phyloP scores from a whole-genome alignment of 306 rosid species.

The Elaeagnus macrophylla region DNA sequence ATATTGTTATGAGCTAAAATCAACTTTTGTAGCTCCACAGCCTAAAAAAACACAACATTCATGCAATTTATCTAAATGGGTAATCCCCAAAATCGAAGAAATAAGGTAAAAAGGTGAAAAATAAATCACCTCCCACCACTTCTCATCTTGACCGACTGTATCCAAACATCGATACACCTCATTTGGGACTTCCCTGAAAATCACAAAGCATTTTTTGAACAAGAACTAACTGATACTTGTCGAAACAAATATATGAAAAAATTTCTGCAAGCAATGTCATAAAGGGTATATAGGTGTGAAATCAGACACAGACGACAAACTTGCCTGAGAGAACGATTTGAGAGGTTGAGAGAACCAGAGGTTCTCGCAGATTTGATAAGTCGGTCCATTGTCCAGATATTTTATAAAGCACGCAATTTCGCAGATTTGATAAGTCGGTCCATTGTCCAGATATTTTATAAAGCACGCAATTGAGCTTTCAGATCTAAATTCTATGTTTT shows the following conservation, averaged over 20 bases:
- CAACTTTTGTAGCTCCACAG: constrained; percentile 86
- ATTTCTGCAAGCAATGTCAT: neutral
- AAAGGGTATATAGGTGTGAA: neutral
- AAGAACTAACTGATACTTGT: too few relatives aligned
- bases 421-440: constrained; percentile 84
- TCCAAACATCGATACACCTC: constrained; percentile 69
- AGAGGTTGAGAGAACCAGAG: constrained; percentile 93
- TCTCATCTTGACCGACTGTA: constrained; percentile 54
- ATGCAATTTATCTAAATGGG: neutral
- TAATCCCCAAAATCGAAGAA: neutral
- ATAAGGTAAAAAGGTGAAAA: neutral
- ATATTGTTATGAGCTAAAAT: constrained; percentile 79
- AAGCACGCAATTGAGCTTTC: too few relatives aligned
- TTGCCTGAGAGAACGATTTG: constrained; percentile 80
- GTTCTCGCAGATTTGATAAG: constrained; percentile 75
- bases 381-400: constrained; percentile 47
- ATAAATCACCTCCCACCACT: constrained; percentile 90
- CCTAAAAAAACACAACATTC: constrained; percentile 35
- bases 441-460: constrained; percentile 20
- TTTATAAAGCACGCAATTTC: too few relatives aligned
- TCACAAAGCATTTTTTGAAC: neutral
- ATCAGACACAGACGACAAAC: neutral
- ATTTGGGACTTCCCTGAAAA: constrained; percentile 58
- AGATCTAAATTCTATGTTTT: too few relatives aligned
- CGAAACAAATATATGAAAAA: neutral